Evolutionary conservation across 345 rosid genomes (phyloP).

Genomic region (Iberis pinnata): DNA sequence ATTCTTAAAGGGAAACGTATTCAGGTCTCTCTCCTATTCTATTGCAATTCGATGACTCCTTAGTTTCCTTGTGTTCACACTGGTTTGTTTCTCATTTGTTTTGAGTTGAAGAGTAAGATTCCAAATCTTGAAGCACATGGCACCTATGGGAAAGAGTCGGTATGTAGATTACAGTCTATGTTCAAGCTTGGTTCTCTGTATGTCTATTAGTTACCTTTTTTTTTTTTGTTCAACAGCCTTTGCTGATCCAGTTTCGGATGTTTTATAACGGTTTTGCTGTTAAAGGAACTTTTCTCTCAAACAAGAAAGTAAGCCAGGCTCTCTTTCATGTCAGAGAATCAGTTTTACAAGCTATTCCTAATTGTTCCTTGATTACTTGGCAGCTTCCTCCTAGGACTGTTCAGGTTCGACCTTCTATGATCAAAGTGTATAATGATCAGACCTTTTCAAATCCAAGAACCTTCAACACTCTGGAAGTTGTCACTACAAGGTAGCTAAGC

Average conservation of each 20-base stretch:
- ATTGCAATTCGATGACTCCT: background rate
- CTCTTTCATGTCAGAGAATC: background rate
- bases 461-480: constrained; percentile 55
- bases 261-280: constrained; percentile 58
- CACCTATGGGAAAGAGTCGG: too few species aligned
- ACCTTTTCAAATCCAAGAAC: constrained; percentile 24
- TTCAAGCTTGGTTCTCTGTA: background rate
- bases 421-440: constrained; percentile 47
- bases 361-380: constrained; percentile 19
- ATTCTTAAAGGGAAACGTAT: constrained; percentile 31
- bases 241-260: constrained; percentile 71
- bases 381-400: constrained; percentile 48
- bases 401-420: constrained; percentile 60
- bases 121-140: background rate
- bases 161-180: constrained; percentile 15
- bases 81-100: background rate
- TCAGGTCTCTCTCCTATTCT: constrained; percentile 14
- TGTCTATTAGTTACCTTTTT: background rate
- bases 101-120: background rate
- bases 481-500: constrained; percentile 51
- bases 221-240: constrained; percentile 42
- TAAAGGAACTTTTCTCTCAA: constrained; percentile 72
- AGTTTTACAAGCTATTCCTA: background rate
- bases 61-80: background rate
- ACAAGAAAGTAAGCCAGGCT: constrained; percentile 48